Base-by-base conservation (phyloP, 331 rosid species). In the Rosa hybrid region DNA sequence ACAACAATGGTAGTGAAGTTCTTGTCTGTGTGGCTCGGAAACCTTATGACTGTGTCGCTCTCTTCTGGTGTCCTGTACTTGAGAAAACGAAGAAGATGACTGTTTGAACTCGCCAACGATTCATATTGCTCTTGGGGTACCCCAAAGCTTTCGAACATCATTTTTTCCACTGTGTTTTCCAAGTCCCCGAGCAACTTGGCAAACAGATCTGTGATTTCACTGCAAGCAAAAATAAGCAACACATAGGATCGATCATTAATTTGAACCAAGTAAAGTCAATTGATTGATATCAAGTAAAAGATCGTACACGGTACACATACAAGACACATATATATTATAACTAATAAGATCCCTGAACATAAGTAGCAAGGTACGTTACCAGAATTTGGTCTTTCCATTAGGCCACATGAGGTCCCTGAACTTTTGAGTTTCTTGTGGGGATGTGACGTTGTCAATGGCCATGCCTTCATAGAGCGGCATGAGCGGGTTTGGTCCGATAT, bases 341-440 rank as follows among this genome's bases (percentile, higher is more conserved):
- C 10, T 45, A 51, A 51, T 51, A 21, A 51, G 20, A 17, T 51
- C 57, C 57, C 6, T 4, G n/a, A 5, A 51, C 20, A 53, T 14
- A 57, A 20, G 20, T 56, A 20, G 63, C 63, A 20, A 20, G 21
- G 17, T 4, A 13, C 4, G 30, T 41, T 85, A 87, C 93, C 93
- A 78, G 72, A 90, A 86, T 27, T 74, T 60, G 46, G 76, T 27
- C 74, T 86, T 77, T 75, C 94, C 91, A 71, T 41, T 4, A 3
- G 91, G 88, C 90, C 94, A 88, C 88, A 90, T 81, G 11, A 84
- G 60, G 5, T 81, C 84, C 7, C 84, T 75, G 84, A 86, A 90
- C 8, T 64, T 68, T 8, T 84, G 78, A 82, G 86, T 71, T 45
- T 68, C 79, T 74, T 84, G 72, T 20, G 76, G 53, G 18, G 50